Conservation (phyloP, 305 asterid genomes). For the Petunia hybrid region DNA sequence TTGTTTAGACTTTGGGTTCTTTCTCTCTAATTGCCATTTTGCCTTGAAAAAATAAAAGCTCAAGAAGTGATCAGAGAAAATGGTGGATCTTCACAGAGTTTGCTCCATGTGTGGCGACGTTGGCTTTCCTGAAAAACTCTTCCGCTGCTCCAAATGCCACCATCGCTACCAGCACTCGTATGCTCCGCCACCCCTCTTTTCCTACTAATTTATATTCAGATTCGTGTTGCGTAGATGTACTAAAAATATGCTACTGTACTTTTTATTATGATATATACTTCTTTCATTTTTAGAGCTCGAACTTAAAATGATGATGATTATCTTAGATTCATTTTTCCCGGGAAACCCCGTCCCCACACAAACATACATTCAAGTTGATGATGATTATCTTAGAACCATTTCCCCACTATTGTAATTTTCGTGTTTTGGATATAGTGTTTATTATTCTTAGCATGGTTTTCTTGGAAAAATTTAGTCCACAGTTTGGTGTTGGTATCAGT, state of each 20-base stretch:
- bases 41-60: background rate
- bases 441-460: background rate
- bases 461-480: constrained; percentile 24
- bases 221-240: too few relatives aligned
- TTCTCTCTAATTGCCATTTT: constrained; percentile 1
- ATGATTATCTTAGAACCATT: background rate
- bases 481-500: background rate
- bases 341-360: too few relatives aligned
- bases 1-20: constrained; percentile 22
- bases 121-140: constrained; percentile 87
- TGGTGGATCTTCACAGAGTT: constrained; percentile 82
- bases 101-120: constrained; percentile 96
- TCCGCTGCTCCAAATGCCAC: constrained; percentile 87
- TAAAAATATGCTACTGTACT: too few relatives aligned
- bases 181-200: background rate
- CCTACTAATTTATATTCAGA: background rate
- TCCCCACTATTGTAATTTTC: constrained; percentile 20
- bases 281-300: too few relatives aligned
- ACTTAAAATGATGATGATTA: too few relatives aligned
- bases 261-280: too few relatives aligned
- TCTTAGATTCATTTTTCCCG: too few relatives aligned
- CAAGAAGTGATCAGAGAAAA: constrained; percentile 28
- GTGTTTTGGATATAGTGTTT: background rate
- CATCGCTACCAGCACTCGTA: constrained; percentile 94
- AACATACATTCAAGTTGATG: background rate